Evolutionary conservation across 2,329 filamentous ascomycete species (phyloP), one percentile per base, ranked within the genome.

Genomic region (Colletotrichum zoysiae): DNA sequence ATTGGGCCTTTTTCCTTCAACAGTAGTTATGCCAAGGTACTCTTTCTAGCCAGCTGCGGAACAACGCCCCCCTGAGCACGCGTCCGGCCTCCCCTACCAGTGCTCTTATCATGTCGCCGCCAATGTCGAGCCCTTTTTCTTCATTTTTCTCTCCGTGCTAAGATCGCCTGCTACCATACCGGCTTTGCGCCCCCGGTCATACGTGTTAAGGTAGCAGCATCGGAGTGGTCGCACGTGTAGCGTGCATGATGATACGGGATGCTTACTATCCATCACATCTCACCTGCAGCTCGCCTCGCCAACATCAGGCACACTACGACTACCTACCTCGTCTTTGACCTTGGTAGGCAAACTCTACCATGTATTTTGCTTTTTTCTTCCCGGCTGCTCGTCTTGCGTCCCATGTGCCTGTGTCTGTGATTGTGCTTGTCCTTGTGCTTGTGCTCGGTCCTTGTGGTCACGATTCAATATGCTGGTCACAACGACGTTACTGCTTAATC

Each of bases 231-330:
- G 12, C 11, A 14, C 14, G 11, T 18, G 40, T 42, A 16, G 42
- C 20, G 6, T 44, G 8, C 56, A 55, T 26, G n/a, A 55, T 26
- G n/a, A 12, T 40, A 50, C 57, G 35, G 30, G 18, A n/a, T 23
- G 20, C n/a, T 48, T 50, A 38, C 46, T 20, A 33, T 69, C 46
- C 16, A 40, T 69, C 65, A 71, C n/a, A 55, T 64, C 30, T 69
- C 65, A 50, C 55, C 69, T 71, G 69, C 65, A 69, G 59, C 65
- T 63, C 59, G 65, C 59, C 65, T 63, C 53, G 59, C 59, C 69
- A 50, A 58, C 53, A 68, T 50, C 20, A 35, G 57, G 23, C 44
- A 48, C 53, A 51, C 65, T 40, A 26, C 26, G 26, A 26, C 26
- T 26, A 26, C 26, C 26, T 26, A 30, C 65, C 23, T 57, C 35